Evolutionary conservation across 768 basidiomycete genomes (phyloP).

Genomic region (Serendipita sp.): DNA sequence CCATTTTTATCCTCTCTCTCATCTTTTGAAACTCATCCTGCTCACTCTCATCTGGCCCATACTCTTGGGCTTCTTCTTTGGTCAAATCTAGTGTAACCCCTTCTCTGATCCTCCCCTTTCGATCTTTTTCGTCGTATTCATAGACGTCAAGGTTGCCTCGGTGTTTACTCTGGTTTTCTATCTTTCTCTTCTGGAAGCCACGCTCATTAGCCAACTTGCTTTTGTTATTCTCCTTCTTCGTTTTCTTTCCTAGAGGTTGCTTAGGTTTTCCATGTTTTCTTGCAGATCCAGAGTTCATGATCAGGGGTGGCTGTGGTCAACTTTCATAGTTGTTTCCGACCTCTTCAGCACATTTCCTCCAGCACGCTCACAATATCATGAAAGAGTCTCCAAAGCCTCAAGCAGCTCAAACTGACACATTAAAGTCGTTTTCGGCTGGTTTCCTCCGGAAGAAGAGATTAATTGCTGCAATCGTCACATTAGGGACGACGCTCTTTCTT

Average conservation of each 20-base stretch:
- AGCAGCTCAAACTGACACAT: no score
- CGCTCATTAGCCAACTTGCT: background rate
- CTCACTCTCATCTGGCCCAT: slow-evolving; percentile 24
- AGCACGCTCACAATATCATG: no score
- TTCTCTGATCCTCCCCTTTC: slow-evolving; percentile 30
- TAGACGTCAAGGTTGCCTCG: slow-evolving; percentile 35
- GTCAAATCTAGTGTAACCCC: slow-evolving; percentile 39
- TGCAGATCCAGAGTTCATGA: no score
- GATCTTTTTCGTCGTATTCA: slow-evolving; percentile 36
- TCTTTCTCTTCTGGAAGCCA: background rate
- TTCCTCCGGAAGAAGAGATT: background rate
- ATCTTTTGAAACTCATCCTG: slow-evolving; percentile 21
- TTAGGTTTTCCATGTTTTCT: background rate
- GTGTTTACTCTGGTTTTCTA: background rate
- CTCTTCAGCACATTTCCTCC: no score
- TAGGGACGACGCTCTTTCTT: background rate
- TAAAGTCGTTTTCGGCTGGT: no score
- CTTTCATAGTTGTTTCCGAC: no score
- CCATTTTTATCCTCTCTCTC: slow-evolving; percentile 23
- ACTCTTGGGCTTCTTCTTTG: slow-evolving; percentile 31
- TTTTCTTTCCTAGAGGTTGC: background rate
- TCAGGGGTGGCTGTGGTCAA: no score
- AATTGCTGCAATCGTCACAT: background rate
- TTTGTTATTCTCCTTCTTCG: background rate
- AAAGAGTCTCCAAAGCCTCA: no score